Percentiles rank a stretch among this genome's conserved stretches.
phyloP scores from a whole-genome alignment of 1,284 basidiomycete species.

The Malassezia caprae region DNA sequence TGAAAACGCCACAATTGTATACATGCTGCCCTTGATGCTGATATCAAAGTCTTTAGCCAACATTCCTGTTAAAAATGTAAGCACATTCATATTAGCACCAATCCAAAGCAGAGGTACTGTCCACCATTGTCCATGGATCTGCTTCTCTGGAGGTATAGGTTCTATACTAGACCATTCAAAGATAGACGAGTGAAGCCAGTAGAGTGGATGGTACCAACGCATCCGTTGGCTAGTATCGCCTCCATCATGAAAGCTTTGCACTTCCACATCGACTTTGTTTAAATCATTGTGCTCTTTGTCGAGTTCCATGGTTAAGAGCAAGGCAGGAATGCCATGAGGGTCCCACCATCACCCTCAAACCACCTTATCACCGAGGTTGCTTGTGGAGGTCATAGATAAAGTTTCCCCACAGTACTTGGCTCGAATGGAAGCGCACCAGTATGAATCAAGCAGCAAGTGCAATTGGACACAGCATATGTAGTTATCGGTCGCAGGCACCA shows the following conservation, averaged over 20 bases:
- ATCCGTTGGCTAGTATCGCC: background rate
- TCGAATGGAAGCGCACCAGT: too few relatives aligned
- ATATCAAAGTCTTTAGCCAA: slow-evolving; percentile 55
- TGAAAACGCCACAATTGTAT: slow-evolving; percentile 47
- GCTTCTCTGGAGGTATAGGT: background rate
- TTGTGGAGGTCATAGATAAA: background rate
- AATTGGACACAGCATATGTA: too few relatives aligned
- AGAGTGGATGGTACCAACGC: background rate
- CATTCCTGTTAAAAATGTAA: slow-evolving; percentile 57
- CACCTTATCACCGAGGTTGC: background rate
- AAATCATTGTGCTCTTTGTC: background rate
- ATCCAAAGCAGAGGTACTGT: background rate
- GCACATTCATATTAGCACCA: slow-evolving; percentile 15
- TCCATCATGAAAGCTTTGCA: background rate
- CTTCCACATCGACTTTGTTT: background rate
- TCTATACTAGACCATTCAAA: slow-evolving; percentile 4
- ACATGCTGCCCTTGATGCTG: slow-evolving; percentile 51
- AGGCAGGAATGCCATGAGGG: too few relatives aligned
- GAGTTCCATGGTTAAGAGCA: background rate
- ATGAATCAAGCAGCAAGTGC: too few relatives aligned
- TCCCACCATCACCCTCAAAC: background rate
- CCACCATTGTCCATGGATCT: background rate
- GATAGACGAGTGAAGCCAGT: background rate
- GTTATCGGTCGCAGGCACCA: too few relatives aligned
- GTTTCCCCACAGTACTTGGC: too few relatives aligned